phyloP scores from a whole-genome alignment of 139 green algal species.

The Marvania coccoides region DNA sequence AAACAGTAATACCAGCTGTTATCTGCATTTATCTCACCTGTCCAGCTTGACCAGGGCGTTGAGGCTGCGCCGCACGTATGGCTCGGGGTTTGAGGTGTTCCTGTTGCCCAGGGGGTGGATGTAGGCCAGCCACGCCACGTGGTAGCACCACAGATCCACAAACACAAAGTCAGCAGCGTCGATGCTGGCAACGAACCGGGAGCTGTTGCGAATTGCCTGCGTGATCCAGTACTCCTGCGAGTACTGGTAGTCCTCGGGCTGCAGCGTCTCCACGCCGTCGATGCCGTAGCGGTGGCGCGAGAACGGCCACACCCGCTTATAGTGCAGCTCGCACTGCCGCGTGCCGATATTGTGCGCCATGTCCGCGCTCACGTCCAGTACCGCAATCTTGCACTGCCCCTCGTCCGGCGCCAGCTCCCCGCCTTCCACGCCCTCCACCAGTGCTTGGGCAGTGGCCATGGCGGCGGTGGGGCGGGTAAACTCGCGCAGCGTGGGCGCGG shows the following conservation, averaged over 20 bases:
- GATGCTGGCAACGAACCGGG: neutral
- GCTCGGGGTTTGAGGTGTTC: conserved; percentile 2
- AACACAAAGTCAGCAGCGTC: conserved; percentile 27
- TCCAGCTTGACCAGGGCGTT: conserved; percentile 15
- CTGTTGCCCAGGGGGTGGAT: conserved; percentile 18
- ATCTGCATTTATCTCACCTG: neutral
- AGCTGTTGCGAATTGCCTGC: conserved; percentile 12
- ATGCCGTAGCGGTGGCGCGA: conserved; percentile 8
- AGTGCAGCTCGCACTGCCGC: conserved; percentile 12
- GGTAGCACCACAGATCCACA: conserved; percentile 36
- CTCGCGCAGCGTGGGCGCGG: neutral
- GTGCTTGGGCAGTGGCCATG: neutral
- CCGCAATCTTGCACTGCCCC: conserved; percentile 23
- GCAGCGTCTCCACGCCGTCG: conserved; percentile 14
- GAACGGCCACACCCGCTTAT: conserved; percentile 26
- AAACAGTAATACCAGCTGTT: neutral
- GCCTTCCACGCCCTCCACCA: neutral
- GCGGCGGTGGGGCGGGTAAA: conserved; percentile 3
- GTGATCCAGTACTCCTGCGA: conserved; percentile 23
- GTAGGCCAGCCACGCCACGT: conserved; percentile 26
- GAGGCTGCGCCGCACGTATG: conserved; percentile 10
- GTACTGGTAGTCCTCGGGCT: conserved; percentile 24
- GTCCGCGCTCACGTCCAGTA: conserved; percentile 18
- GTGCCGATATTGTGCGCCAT: neutral
- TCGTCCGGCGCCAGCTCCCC: neutral